Percentiles rank a stretch among this genome's conserved stretches.
These are phyloP conservation scores for Petasospora fabianii DNA, from an alignment of 1,139 yeast genomes.

Conservation along the genomic window DNA sequence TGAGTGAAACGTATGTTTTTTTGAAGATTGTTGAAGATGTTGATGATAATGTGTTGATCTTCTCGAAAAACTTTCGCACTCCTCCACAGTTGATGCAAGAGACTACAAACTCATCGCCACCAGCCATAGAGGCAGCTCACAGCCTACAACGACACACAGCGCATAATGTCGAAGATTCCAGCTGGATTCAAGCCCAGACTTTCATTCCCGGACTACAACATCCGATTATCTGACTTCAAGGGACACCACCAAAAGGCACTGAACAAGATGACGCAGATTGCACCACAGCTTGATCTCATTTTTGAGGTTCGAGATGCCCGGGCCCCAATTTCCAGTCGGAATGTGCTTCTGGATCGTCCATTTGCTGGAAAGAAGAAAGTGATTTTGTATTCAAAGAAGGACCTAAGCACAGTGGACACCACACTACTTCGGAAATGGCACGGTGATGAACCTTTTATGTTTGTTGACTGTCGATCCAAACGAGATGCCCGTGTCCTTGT, in stretches of 20 bases:
- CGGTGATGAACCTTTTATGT: constrained; percentile 49
- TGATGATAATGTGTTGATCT: background rate
- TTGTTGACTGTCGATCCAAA: constrained; percentile 55
- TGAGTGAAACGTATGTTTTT: background rate
- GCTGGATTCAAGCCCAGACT: constrained; percentile 34
- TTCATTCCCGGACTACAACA: constrained; percentile 64
- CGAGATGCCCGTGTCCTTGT: constrained; percentile 52
- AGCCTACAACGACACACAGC: background rate
- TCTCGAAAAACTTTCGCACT: constrained; percentile 6
- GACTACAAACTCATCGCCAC: too few relatives aligned
- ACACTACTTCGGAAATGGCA: constrained; percentile 52
- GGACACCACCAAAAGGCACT: constrained; percentile 90
- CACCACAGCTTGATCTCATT: constrained; percentile 78
- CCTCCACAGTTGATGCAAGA: constrained; percentile 1
- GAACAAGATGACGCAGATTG: constrained; percentile 59
- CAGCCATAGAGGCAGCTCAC: too few relatives aligned
- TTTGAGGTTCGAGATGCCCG: constrained; percentile 85
- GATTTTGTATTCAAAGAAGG: constrained; percentile 68
- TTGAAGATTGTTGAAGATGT: background rate
- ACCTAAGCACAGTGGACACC: constrained; percentile 33
- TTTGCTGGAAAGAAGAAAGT: constrained; percentile 53
- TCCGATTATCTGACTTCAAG: constrained; percentile 75
- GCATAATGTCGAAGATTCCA: constrained; percentile 4
- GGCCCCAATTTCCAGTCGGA: constrained; percentile 83
- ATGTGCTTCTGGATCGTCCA: constrained; percentile 71